These are phyloP conservation scores for Diplosphaera chodatii DNA, from an alignment of 139 green algal genomes.

Conservation along the genomic window DNA sequence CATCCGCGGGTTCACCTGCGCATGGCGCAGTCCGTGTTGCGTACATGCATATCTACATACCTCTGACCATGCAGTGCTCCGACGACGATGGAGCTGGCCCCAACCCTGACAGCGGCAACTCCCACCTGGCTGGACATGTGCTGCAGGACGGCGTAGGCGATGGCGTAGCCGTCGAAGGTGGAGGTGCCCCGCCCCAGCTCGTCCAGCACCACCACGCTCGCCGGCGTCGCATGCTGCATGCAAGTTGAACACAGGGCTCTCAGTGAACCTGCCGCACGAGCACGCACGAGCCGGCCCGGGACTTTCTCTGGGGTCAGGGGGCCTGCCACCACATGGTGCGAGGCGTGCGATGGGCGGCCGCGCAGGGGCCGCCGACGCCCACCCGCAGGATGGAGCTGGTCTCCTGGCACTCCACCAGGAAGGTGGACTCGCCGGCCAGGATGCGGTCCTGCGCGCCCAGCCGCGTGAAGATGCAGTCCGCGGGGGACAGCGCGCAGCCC, in stretches of 20 bases:
- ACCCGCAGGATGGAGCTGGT: conserved; percentile 15
- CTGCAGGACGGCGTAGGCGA: conserved; percentile 58
- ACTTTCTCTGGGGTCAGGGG: too few species aligned
- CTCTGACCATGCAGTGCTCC: too few species aligned
- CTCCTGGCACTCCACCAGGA: conserved; percentile 59
- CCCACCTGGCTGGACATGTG: conserved; percentile 26
- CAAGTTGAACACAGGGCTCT: too few species aligned
- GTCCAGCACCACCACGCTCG: conserved; percentile 59
- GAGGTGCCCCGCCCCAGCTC: conserved; percentile 70
- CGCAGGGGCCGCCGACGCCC: too few species aligned
- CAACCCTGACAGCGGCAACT: too few species aligned
- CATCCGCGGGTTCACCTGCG: conserved; percentile 37
- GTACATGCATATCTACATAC: too few species aligned
- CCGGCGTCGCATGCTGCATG: conserved; percentile 20
- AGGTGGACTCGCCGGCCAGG: conserved; percentile 41
- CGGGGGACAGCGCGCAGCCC: conserved; percentile 8
- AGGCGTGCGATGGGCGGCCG: too few species aligned
- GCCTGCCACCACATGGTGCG: too few species aligned
- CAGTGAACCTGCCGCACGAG: too few species aligned
- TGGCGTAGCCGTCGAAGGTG: conserved; percentile 59
- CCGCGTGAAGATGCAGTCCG: conserved; percentile 48
- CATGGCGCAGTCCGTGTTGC: too few species aligned
- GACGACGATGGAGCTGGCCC: too few species aligned
- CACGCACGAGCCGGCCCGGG: too few species aligned
- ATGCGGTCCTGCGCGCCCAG: conserved; percentile 49